Evolutionary conservation across 495 filamentous ascomycete genomes (phyloP), one percentile per base, ranked within the genome.

Genomic region (Aspergillus nanangensis): DNA sequence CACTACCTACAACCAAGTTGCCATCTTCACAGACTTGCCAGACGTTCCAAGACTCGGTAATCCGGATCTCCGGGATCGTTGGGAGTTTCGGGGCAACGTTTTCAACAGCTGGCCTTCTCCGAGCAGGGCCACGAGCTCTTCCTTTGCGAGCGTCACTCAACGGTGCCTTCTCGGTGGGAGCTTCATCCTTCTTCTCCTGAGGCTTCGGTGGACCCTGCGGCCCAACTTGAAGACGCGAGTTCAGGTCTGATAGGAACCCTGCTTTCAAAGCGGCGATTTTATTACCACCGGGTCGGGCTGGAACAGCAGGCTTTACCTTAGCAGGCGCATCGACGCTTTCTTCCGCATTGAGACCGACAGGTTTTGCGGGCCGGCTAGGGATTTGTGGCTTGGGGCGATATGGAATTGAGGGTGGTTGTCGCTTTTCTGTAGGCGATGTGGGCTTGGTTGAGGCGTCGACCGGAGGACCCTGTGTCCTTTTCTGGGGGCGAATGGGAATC

Each of bases 251-350:
- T 70, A 97, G 78, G 66, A 97, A 96, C 3, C 88, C 90, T 13
- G 86, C 85, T 65, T 93, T 88, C 41, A 97, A 60, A 18, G 90
- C 87, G 13, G 90, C 89, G 56, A 98, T 93, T 69, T 97, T 97
- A 50, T 58, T 67, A 3, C 87, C 89, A 33, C 74, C 72, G 0
- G 90, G 89, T 23, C 90, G 79, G 15, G 84, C 81, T n/a, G 93
- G 92, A 8, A 96, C 72, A 0, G 80, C 75, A 15, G 89, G 90
- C 58, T 91, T 94, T 24, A 76, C 66, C 56, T 84, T 87, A 5
- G 52, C 56, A 5, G 58, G 36, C 8, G 55, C 57, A 10, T 70
- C 67, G 5, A 50, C 60, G 15, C 59, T 25, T n/a, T 57, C 47
- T 27, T 57, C 60, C 29, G 45, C 47, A 31, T 66, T 37, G 15